Evolutionary conservation across 2,329 filamentous ascomycete species (phyloP).

Genomic region (Cladosporium sp.): DNA sequence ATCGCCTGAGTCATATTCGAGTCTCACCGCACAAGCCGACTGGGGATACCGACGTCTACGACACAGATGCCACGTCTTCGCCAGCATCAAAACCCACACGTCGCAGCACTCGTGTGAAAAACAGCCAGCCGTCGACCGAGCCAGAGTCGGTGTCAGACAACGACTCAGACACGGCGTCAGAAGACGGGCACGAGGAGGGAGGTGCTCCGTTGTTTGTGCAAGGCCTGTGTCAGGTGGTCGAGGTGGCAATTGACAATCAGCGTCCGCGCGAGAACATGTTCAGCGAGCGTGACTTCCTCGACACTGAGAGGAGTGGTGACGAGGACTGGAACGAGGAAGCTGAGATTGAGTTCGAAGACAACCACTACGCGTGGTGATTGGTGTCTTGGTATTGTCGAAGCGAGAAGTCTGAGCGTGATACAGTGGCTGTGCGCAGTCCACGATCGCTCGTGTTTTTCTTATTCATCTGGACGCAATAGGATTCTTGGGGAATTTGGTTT

Average conservation of each 20-base stretch:
- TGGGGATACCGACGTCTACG: constrained; percentile 30
- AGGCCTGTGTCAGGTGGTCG: constrained; percentile 69
- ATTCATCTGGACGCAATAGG: not conserved
- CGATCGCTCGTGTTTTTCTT: not conserved
- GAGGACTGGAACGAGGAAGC: constrained; percentile 60
- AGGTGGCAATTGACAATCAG: constrained; percentile 74
- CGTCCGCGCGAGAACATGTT: constrained; percentile 68
- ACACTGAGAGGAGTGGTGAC: constrained; percentile 59
- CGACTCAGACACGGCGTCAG: constrained; percentile 36
- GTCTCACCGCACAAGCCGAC: constrained; percentile 29
- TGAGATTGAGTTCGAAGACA: constrained; percentile 51
- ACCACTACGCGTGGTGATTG: constrained; percentile 40
- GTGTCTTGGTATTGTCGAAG: not conserved
- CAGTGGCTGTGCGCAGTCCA: not conserved
- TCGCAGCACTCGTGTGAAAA: constrained; percentile 34
- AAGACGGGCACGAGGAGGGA: constrained; percentile 36
- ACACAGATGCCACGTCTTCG: constrained; percentile 21
- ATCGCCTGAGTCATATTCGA: constrained; percentile 29
- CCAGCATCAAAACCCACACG: constrained; percentile 25
- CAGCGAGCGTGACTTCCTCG: constrained; percentile 71
- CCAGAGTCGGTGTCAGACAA: constrained; percentile 25
- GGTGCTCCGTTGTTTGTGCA: constrained; percentile 51
- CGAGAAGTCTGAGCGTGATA: not conserved
- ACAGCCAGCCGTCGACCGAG: constrained; percentile 23
- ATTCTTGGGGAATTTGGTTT: not conserved